These are phyloP conservation scores for Ophiognomonia clavigignenti-juglandacearum DNA, from an alignment of 2,329 filamentous ascomycete genomes.

Conservation along the genomic window DNA sequence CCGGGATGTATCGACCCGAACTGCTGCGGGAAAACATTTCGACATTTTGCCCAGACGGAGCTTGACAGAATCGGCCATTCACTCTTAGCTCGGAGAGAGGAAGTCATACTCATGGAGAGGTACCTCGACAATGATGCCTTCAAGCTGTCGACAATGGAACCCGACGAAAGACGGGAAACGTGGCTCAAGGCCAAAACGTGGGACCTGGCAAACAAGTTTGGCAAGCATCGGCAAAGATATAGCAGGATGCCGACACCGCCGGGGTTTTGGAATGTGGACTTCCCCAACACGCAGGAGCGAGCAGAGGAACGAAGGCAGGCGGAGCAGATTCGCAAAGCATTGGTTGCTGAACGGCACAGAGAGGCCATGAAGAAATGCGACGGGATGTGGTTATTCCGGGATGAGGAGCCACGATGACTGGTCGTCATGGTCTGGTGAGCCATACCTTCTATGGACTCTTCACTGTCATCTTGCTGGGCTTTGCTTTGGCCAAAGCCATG, in stretches of 20 bases:
- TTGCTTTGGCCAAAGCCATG: too few relatives aligned
- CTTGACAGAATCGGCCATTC: conserved; percentile 31
- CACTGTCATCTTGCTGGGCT: too few relatives aligned
- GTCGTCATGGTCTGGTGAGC: background rate
- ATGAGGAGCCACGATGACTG: conserved; percentile 51
- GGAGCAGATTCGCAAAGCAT: conserved; percentile 54
- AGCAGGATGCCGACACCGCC: conserved; percentile 69
- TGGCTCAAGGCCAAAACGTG: conserved; percentile 73
- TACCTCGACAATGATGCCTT: conserved; percentile 56
- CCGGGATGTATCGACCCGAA: conserved; percentile 68
- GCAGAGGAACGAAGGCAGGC: conserved; percentile 61
- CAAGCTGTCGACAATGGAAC: conserved; percentile 52
- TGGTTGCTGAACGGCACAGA: conserved; percentile 67
- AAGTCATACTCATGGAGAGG: conserved; percentile 48
- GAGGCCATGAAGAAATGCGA: conserved; percentile 77
- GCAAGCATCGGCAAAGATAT: conserved; percentile 73
- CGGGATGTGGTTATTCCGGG: conserved; percentile 76
- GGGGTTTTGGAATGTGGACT: conserved; percentile 87
- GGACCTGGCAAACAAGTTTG: conserved; percentile 68
- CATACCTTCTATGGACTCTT: too few relatives aligned
- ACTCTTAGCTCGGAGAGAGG: conserved; percentile 31
- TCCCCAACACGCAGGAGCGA: conserved; percentile 81
- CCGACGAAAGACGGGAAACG: conserved; percentile 57
- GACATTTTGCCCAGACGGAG: conserved; percentile 55
- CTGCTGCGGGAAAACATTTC: conserved; percentile 72